Evolutionary conservation across 2,329 filamentous ascomycete species (phyloP).

Genomic region (Penicillium psychrosexuale): DNA sequence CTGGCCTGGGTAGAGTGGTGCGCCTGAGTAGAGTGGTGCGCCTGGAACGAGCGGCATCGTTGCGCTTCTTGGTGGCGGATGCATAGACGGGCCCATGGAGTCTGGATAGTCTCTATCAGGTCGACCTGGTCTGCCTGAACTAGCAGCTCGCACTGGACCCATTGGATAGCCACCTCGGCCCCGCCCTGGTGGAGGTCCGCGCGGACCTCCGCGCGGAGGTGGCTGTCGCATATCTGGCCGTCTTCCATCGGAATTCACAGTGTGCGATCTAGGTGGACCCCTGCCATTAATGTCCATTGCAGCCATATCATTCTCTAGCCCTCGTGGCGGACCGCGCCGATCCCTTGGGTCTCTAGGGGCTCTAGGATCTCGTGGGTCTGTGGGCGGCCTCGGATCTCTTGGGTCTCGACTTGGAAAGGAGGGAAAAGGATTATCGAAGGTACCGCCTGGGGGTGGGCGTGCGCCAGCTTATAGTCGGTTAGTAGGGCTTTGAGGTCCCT

Average conservation of each 20-base stretch:
- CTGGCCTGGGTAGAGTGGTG: conserved; percentile 37
- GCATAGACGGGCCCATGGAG: conserved; percentile 27
- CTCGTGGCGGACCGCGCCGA: conserved; percentile 34
- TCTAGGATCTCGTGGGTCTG: conserved; percentile 17
- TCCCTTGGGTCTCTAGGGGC: conserved; percentile 21
- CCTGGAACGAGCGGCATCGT: conserved; percentile 34
- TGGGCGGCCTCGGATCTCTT: background rate
- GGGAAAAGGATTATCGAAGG: conserved; percentile 53
- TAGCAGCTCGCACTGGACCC: conserved; percentile 27
- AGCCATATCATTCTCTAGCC: conserved; percentile 40
- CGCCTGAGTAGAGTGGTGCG: conserved; percentile 20
- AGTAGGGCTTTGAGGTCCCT: conserved; percentile 1
- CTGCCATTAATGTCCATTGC: conserved; percentile 39
- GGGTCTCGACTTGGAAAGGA: conserved; percentile 29
- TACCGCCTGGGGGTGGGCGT: conserved; percentile 37
- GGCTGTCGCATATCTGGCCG: conserved; percentile 31
- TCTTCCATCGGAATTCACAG: conserved; percentile 34
- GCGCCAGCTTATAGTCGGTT: conserved; percentile 15
- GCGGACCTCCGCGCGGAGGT: conserved; percentile 24
- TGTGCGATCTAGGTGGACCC: conserved; percentile 37
- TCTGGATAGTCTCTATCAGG: conserved; percentile 29
- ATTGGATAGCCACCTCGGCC: conserved; percentile 25
- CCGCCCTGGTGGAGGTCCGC: conserved; percentile 24
- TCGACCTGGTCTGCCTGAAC: conserved; percentile 23
- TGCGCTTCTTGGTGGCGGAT: conserved; percentile 35